phyloP scores from a whole-genome alignment of 495 filamentous ascomycete species.

The Penicillium cataractarum region DNA sequence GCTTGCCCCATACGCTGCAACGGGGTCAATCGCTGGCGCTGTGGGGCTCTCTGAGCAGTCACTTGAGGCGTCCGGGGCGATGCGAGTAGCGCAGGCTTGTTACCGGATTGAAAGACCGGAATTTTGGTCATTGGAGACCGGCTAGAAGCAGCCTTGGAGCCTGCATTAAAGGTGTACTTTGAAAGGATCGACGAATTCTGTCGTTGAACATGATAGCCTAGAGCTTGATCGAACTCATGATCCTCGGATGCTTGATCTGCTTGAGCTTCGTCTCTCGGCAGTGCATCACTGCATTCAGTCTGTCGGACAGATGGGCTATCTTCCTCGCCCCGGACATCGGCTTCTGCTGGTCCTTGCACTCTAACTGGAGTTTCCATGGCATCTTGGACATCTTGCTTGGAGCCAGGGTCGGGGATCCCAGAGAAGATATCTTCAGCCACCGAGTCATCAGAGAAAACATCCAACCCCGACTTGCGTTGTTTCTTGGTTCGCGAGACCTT shows the following conservation, averaged over 20 bases:
- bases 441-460: constrained; percentile 72
- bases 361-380: not conserved
- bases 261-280: not conserved
- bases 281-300: not conserved
- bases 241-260: constrained; percentile 14
- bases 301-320: constrained; percentile 1
- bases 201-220: constrained; percentile 41
- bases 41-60: constrained; percentile 17
- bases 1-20: constrained; percentile 52
- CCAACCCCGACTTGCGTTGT: constrained; percentile 52
- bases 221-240: constrained; percentile 34
- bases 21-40: constrained; percentile 44
- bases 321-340: constrained; percentile 10
- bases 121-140: constrained; percentile 12
- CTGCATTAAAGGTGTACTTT: constrained; percentile 37
- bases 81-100: constrained; percentile 2
- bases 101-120: constrained; percentile 19
- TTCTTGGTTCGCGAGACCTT: constrained; percentile 50
- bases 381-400: not conserved
- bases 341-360: not conserved
- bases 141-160: constrained; percentile 9
- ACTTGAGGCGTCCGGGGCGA: constrained; percentile 16
- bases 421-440: constrained; percentile 64
- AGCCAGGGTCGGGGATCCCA: constrained; percentile 47
- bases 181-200: constrained; percentile 43